These are phyloP conservation scores for Diplocarpon mali DNA, from an alignment of 2,329 filamentous ascomycete species.

Conservation along the genomic window DNA sequence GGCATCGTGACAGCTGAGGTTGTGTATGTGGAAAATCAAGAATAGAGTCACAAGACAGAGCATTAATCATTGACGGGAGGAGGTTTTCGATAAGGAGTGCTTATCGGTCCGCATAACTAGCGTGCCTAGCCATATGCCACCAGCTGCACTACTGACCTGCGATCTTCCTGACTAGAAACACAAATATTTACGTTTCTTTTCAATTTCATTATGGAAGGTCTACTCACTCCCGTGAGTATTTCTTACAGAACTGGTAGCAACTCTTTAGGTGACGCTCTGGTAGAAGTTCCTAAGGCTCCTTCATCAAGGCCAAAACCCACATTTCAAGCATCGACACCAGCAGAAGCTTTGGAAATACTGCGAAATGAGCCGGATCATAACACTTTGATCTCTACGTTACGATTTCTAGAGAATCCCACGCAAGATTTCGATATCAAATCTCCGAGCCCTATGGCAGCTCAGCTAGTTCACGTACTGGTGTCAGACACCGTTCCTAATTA, in stretches of 20 bases:
- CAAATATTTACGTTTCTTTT: neutral
- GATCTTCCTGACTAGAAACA: neutral
- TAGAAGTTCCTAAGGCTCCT: conserved; percentile 12
- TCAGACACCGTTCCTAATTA: conserved; percentile 70
- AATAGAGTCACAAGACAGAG: neutral
- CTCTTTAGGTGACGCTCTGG: conserved; percentile 12
- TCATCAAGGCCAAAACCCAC: conserved; percentile 5
- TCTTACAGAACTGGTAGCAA: conserved; percentile 17
- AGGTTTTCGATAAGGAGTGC: conserved; percentile 10
- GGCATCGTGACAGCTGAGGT: conserved; percentile 14
- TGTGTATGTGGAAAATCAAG: neutral
- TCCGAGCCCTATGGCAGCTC: conserved; percentile 58
- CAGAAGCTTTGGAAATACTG: conserved; percentile 47
- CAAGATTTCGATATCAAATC: conserved; percentile 43
- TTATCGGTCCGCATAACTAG: conserved; percentile 16
- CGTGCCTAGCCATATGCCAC: neutral
- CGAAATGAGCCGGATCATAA: conserved; percentile 52
- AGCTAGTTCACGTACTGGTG: conserved; percentile 65
- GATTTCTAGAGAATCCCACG: conserved; percentile 35
- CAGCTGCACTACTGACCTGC: neutral
- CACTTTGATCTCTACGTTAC: conserved; percentile 40
- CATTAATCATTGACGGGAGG: neutral
- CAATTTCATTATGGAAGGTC: conserved; percentile 34
- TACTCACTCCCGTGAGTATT: conserved; percentile 37
- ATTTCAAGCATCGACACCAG: conserved; percentile 20